These are phyloP conservation scores for Funneliformis geosporum DNA, from an alignment of 192 early-diverging fungal species.

Conservation along the genomic window DNA sequence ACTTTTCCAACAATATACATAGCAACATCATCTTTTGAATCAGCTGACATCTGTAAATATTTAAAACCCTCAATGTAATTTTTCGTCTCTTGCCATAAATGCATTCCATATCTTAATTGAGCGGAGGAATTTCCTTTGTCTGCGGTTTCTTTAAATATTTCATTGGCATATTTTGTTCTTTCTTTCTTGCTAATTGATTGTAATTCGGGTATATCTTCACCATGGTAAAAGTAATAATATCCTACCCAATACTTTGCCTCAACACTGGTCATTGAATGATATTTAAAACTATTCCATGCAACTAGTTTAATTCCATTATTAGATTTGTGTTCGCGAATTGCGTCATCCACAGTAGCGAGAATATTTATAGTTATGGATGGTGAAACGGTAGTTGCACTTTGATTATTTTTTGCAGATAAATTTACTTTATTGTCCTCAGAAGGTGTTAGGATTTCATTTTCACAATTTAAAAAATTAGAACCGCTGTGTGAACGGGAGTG, in stretches of 20 bases:
- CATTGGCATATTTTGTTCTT: not conserved
- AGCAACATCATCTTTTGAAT: not conserved
- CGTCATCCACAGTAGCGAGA: not conserved
- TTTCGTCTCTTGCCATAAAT: too few species aligned
- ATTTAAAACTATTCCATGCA: slow-evolving; percentile 5
- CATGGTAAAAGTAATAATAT: slow-evolving; percentile 4
- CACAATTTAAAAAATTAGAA: too few species aligned
- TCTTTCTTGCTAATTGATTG: not conserved
- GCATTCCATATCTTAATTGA: too few species aligned
- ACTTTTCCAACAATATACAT: slow-evolving; percentile 25
- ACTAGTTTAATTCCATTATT: not conserved
- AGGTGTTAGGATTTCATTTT: too few species aligned
- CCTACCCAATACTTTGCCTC: slow-evolving; percentile 5
- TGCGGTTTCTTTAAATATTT: not conserved
- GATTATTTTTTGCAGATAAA: not conserved
- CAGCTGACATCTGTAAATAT: slow-evolving; percentile 9
- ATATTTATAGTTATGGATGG: not conserved
- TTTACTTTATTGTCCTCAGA: not conserved
- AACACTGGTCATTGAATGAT: not conserved
- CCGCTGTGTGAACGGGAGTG: too few species aligned
- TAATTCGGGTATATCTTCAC: not conserved
- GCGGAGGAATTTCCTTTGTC: not conserved
- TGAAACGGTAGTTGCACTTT: too few species aligned
- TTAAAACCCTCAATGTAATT: not conserved
- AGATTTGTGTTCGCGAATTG: not conserved